phyloP scores from a whole-genome alignment of 805 yeast species.

The Myxozyma udenii region DNA sequence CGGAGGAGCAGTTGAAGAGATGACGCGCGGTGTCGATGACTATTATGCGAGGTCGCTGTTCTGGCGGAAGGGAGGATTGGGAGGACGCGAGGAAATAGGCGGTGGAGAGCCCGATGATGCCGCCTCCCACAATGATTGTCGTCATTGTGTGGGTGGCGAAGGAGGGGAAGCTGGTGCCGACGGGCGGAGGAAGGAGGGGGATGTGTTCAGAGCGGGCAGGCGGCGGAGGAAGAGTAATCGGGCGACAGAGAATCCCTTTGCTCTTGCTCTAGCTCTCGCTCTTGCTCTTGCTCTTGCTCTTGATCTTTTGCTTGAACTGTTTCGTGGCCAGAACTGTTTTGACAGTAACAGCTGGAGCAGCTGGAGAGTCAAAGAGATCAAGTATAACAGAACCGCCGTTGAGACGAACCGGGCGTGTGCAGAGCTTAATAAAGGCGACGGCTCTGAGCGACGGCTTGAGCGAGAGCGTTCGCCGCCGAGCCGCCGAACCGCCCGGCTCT shows the following conservation, averaged over 20 bases:
- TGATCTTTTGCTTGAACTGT: too few relatives aligned
- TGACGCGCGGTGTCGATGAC: conserved; percentile 25
- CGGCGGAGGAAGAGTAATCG: too few relatives aligned
- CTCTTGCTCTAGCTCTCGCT: too few relatives aligned
- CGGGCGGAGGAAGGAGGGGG: neutral
- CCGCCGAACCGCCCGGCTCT: too few relatives aligned
- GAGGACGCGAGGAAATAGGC: conserved; percentile 22
- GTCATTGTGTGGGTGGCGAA: conserved; percentile 10
- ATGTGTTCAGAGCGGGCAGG: too few relatives aligned
- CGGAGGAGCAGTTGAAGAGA: conserved; percentile 30
- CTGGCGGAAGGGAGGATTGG: conserved; percentile 2
- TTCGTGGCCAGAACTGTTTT: too few relatives aligned
- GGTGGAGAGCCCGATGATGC: conserved; percentile 30
- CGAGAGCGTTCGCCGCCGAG: too few relatives aligned
- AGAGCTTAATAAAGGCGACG: too few relatives aligned
- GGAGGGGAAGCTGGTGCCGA: neutral
- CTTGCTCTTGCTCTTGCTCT: too few relatives aligned
- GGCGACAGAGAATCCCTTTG: neutral
- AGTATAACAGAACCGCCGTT: too few relatives aligned
- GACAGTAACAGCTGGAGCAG: neutral
- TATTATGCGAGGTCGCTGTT: conserved; percentile 11
- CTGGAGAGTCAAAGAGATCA: neutral
- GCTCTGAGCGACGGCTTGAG: too few relatives aligned
- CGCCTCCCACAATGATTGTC: conserved; percentile 31
- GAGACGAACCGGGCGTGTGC: too few relatives aligned